These are phyloP conservation scores for Thinopyrum elongatum DNA, from an alignment of 176 grass and related monocot genomes.

Conservation along the genomic window DNA sequence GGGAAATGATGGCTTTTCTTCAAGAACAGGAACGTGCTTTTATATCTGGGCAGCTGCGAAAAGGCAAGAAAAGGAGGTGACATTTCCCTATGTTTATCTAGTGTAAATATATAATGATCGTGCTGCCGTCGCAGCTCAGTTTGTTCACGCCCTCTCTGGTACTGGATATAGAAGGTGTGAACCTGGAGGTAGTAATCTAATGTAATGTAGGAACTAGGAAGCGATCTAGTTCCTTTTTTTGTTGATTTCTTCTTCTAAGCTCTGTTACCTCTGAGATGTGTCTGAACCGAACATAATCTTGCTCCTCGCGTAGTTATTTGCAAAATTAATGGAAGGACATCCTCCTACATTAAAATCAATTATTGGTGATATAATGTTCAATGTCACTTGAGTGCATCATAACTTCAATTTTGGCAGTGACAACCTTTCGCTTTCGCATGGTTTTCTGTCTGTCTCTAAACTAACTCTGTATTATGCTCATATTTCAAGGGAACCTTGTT, in stretches of 20 bases:
- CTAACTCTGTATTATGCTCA: neutral
- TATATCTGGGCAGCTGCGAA: slow-evolving; percentile 72
- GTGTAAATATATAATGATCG: slow-evolving; percentile 20
- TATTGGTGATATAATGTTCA: neutral
- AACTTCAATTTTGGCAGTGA: too few relatives aligned
- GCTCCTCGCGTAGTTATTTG: neutral
- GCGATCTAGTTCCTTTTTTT: neutral
- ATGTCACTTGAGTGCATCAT: neutral
- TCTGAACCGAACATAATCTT: neutral
- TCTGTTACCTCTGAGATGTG: neutral
- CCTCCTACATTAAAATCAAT: neutral
- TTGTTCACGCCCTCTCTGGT: neutral
- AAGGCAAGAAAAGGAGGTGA: slow-evolving; percentile 78
- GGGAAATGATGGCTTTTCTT: slow-evolving; percentile 50
- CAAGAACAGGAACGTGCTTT: slow-evolving; percentile 80
- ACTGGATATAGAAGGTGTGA: neutral
- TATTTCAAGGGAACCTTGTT: neutral
- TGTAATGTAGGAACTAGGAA: neutral
- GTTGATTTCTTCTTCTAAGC: neutral
- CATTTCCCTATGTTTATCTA: slow-evolving; percentile 8
- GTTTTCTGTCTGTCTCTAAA: neutral
- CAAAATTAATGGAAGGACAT: neutral
- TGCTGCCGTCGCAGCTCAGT: neutral
- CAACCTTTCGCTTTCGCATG: neutral
- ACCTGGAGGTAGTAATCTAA: neutral